Base-by-base conservation (phyloP, 805 yeast species). In the Kuraishia capsulata region DNA sequence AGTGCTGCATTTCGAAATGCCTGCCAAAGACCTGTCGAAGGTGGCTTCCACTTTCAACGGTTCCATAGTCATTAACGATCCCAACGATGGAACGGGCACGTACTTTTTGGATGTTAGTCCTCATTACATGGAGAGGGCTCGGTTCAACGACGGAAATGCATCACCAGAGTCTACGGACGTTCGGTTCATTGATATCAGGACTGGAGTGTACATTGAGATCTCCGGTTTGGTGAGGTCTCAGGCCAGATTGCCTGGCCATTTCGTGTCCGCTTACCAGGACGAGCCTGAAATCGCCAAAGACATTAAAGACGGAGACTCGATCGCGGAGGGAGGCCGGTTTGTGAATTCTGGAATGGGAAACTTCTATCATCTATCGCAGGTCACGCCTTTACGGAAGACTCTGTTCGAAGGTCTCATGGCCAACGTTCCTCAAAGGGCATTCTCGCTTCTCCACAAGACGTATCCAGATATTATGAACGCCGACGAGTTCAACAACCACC, bases 121-220 rank as follows among this genome's bases (percentile, higher is more conserved):
- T 0, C 61, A 65, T 57, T 73, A 59, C 47, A 59, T 71, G 41
- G 69, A 72, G 47, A 65, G 80, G 34, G 64, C 64, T 1, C 52
- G 62, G 26, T 65, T 69, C 29, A 71, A 73, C 44, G 70, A 71
- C 39, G 69, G 67, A 36, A 56, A 63, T 42, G 59, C 64, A 11
- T 51, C 76, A 43, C 65, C 71, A 42, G 58, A 74, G 57, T 41
- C 47, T 4, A 46, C 59, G 17, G 79, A 74, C 52, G 79, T 78
- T 2, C 53, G 79, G 19, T 69, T 71, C 42, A 67, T 73, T 20
- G 78, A 74, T 45, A 57, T 69, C 2, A 65, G 64, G 36, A 64
- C 76, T 2, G 74, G 73, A 9, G 50, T 66, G 39, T 67, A 64
- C 44, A 59, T 68, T 39, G 76, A 69, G 47, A 62, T 69, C 4